Evolutionary conservation across 2,329 filamentous ascomycete genomes (phyloP).

Genomic region (Verticillium dahliae): DNA sequence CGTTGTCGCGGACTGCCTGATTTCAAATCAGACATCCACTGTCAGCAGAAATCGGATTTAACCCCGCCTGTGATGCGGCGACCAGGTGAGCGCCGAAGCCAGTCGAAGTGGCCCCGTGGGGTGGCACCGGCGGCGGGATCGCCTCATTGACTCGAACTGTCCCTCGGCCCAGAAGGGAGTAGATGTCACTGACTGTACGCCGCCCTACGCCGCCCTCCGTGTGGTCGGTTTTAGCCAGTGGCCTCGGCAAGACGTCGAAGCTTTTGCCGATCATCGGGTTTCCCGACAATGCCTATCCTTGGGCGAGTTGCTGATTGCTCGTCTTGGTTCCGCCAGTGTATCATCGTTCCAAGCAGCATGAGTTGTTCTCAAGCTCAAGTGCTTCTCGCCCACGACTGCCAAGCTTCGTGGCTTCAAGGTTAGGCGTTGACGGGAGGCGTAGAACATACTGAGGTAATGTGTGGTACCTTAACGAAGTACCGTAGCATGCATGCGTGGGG

Average conservation of each 20-base stretch:
- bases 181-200: background rate
- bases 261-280: background rate
- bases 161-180: background rate
- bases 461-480: too few relatives aligned
- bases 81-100: background rate
- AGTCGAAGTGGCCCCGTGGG: background rate
- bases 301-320: too few relatives aligned
- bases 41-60: background rate
- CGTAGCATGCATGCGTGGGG: background rate
- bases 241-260: background rate
- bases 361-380: too few relatives aligned
- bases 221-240: background rate
- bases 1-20: background rate
- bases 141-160: background rate
- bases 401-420: too few relatives aligned
- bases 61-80: background rate
- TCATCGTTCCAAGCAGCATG: too few relatives aligned
- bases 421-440: too few relatives aligned
- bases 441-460: too few relatives aligned
- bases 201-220: background rate
- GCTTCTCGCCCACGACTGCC: too few relatives aligned
- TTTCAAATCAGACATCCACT: background rate
- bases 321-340: too few relatives aligned
- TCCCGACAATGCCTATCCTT: background rate
- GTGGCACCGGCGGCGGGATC: background rate